Evolutionary conservation across 2,329 filamentous ascomycete species (phyloP).

Genomic region (Podosphaera xanthii): DNA sequence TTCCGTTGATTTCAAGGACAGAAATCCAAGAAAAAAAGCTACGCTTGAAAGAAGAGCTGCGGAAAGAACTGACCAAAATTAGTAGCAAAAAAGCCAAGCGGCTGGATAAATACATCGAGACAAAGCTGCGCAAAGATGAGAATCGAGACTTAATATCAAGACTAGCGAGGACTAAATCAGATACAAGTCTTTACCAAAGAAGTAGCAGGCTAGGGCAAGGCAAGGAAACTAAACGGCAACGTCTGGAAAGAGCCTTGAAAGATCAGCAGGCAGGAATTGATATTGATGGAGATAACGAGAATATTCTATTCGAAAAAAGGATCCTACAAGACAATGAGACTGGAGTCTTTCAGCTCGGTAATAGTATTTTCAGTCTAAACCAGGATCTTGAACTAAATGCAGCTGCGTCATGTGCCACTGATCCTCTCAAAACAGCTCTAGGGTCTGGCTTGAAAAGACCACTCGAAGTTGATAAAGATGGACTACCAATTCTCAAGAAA

Average conservation of each 20-base stretch:
- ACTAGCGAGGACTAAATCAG: constrained; percentile 54
- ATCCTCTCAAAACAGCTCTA: constrained; percentile 15
- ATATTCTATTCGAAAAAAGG: constrained; percentile 28
- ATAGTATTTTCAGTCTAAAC: constrained; percentile 7
- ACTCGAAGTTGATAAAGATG: constrained; percentile 51
- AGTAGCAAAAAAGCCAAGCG: constrained; percentile 44
- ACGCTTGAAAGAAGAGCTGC: constrained; percentile 29
- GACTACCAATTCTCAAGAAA: constrained; percentile 63
- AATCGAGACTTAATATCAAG: constrained; percentile 66
- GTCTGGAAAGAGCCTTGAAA: constrained; percentile 35
- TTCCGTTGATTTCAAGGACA: constrained; percentile 23
- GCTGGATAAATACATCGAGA: constrained; percentile 53
- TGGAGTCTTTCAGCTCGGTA: constrained; percentile 9
- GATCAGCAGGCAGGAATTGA: constrained; percentile 40
- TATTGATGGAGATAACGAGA: constrained; percentile 20
- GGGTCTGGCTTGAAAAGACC: constrained; percentile 77
- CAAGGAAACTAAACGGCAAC: constrained; percentile 48
- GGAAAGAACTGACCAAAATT: constrained; percentile 28
- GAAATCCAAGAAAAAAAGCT: constrained; percentile 31
- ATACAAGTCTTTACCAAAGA: constrained; percentile 62
- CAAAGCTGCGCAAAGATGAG: constrained; percentile 85
- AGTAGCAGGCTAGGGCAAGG: constrained; percentile 53
- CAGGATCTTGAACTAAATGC: constrained; percentile 5
- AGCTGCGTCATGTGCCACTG: constrained; percentile 2
- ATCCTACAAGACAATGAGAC: constrained; percentile 10